Evolutionary conservation across 768 basidiomycete species (phyloP).

Genomic region (Trametes elegans): DNA sequence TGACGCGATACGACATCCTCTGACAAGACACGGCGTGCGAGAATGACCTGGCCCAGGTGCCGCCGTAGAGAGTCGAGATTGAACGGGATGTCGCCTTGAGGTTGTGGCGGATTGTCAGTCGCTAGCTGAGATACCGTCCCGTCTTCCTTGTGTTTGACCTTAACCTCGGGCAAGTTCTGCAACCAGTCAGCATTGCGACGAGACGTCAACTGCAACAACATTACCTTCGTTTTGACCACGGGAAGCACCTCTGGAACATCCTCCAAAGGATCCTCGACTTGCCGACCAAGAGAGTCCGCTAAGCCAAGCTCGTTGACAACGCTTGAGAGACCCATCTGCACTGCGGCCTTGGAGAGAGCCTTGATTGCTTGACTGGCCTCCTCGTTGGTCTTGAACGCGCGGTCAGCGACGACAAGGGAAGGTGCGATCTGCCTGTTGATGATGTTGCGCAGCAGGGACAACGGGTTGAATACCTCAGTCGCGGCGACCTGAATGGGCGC

Average conservation of each 20-base stretch:
- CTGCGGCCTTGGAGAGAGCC: slow-evolving; percentile 56
- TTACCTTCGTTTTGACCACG: slow-evolving; percentile 45
- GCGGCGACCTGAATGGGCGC: slow-evolving; percentile 8
- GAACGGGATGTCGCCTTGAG: slow-evolving; percentile 58
- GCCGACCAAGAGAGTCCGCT: slow-evolving; percentile 44
- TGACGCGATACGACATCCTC: slow-evolving; percentile 75
- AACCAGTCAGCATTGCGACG: not conserved
- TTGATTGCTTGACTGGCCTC: slow-evolving; percentile 56
- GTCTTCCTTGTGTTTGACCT: slow-evolving; percentile 19
- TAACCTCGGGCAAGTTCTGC: slow-evolving; percentile 17
- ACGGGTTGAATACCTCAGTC: slow-evolving; percentile 23
- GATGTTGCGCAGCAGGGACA: slow-evolving; percentile 32
- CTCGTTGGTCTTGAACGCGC: slow-evolving; percentile 50
- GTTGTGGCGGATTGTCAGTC: slow-evolving; percentile 24
- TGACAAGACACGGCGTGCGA: slow-evolving; percentile 61
- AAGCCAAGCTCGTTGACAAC: slow-evolving; percentile 58
- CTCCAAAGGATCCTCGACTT: slow-evolving; percentile 41
- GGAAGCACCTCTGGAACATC: slow-evolving; percentile 62
- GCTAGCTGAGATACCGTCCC: slow-evolving; percentile 20
- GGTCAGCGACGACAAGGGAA: slow-evolving; percentile 54
- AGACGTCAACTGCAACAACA: not conserved
- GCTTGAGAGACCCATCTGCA: slow-evolving; percentile 47
- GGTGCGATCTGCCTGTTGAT: slow-evolving; percentile 49
- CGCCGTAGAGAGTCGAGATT: slow-evolving; percentile 70
- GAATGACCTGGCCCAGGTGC: slow-evolving; percentile 60